Evolutionary conservation across 495 filamentous ascomycete genomes (phyloP), one percentile per base, ranked within the genome.

Genomic region (Penicillium atrosanguineum): DNA sequence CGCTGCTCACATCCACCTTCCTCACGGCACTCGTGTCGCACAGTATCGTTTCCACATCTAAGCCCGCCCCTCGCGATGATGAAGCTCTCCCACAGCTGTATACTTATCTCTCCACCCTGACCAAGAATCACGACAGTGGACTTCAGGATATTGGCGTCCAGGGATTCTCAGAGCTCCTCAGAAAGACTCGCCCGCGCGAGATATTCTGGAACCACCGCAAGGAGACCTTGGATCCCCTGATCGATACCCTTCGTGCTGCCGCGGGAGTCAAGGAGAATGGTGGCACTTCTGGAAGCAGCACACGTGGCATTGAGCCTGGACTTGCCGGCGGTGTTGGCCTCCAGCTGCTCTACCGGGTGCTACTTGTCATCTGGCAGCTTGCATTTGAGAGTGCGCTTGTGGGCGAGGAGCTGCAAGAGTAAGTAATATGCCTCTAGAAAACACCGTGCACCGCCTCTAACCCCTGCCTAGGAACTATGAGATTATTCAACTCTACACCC

Each of bases 111-210:
- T 86, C 90, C n/a, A 81, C 81, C 37, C 76, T 79, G 48, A 85
- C 88, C 48, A 89, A 90, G 72, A 90, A 84, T 64, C 79, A 89
- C 45, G 91, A 91, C 63, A 88, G 88, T 50, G 90, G 90, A 18
- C 79, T 96, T 19, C 94, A 97, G 69, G 95, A 99, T 62, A 96
- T 97, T 68, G 93, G 90, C 6, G 91, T 97, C 9, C 87, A 91
- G 67, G 83, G 90, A 67, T 94, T 95, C 71, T 96, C 95, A 29
- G 81, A 87, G 4, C 76, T 97, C n/a, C 73, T 97, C 18, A 84
- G 90, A 44, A 90, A 82, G 23, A 81, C 75, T 48, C 83, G 80
- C 47, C 80, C 91, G n/a, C 79, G 94, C 46, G 79, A 85, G 55
- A 76, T 91, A 12, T 97, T 97, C 70, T 99, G 95, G 95, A 78